phyloP scores from a whole-genome alignment of 192 early-diverging fungal genomes.

The Rhizoclosmatium globosum region DNA sequence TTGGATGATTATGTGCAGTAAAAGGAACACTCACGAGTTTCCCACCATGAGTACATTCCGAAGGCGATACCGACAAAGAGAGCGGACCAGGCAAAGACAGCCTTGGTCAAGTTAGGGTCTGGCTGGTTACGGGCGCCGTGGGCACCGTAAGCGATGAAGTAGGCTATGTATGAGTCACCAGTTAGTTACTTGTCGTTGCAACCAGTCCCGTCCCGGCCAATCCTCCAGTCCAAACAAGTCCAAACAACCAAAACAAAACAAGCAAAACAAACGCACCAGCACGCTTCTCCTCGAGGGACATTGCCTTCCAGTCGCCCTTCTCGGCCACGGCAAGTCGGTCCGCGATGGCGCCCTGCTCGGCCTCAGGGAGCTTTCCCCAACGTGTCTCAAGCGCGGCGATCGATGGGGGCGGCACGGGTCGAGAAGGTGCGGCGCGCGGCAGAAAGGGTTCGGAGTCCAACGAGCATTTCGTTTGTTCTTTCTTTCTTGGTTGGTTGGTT shows the following conservation, averaged over 20 bases:
- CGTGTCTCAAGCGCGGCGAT: constrained; percentile 51
- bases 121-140: constrained; percentile 86
- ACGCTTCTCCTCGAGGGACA: constrained; percentile 94
- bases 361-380: constrained; percentile 75
- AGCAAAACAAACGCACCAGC: constrained; percentile 66
- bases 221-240: background rate
- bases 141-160: constrained; percentile 94
- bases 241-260: constrained; percentile 18
- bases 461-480: background rate
- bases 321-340: constrained; percentile 83
- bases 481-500: too few relatives aligned
- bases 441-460: constrained; percentile 14
- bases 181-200: constrained; percentile 1
- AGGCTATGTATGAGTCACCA: constrained; percentile 59
- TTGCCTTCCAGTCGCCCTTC: constrained; percentile 95
- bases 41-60: constrained; percentile 55
- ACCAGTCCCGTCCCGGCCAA: background rate
- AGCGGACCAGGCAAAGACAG: constrained; percentile 51
- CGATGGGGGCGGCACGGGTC: constrained; percentile 16
- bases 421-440: background rate
- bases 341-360: constrained; percentile 84
- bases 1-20: background rate
- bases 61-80: constrained; percentile 68
- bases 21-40: constrained; percentile 37
- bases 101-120: constrained; percentile 76